Percentiles rank a stretch among this genome's conserved stretches.
These are phyloP conservation scores for Helichrysum umbraculigerum DNA, from an alignment of 129 eudicot species.

Conservation along the genomic window DNA sequence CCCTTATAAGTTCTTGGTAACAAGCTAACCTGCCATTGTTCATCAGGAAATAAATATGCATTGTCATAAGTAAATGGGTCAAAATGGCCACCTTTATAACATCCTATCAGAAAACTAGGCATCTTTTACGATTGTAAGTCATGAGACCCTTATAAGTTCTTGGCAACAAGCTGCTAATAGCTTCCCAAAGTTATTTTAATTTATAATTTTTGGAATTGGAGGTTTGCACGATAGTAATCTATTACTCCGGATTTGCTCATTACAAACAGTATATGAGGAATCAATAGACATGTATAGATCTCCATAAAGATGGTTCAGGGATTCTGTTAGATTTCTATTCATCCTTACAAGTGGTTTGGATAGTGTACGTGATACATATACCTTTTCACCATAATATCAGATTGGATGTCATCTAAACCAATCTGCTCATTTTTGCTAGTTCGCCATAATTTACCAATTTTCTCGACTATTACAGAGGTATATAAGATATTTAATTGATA, in stretches of 20 bases:
- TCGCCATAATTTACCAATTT: not conserved
- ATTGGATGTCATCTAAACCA: not conserved
- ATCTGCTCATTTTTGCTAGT: not conserved
- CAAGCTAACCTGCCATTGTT: constrained; percentile 64
- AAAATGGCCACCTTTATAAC: not conserved
- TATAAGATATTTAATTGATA: not conserved
- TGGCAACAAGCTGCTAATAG: not conserved
- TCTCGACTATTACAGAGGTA: no score
- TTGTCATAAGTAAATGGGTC: no score
- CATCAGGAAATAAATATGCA: not conserved
- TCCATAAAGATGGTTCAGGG: not conserved
- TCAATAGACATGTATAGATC: not conserved
- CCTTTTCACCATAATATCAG: not conserved
- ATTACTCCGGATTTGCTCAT: not conserved
- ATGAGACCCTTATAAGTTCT: not conserved
- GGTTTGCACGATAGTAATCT: not conserved
- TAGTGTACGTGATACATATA: not conserved
- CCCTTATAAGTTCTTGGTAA: no score
- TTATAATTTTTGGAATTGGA: not conserved
- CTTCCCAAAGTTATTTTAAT: not conserved
- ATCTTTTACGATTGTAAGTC: not conserved
- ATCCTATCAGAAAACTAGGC: not conserved
- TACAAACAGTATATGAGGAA: not conserved
- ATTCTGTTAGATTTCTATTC: not conserved
- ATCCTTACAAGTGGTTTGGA: not conserved